Conservation (phyloP, 2,329 filamentous ascomycete species). For the Aspergillus puulaauensis region DNA sequence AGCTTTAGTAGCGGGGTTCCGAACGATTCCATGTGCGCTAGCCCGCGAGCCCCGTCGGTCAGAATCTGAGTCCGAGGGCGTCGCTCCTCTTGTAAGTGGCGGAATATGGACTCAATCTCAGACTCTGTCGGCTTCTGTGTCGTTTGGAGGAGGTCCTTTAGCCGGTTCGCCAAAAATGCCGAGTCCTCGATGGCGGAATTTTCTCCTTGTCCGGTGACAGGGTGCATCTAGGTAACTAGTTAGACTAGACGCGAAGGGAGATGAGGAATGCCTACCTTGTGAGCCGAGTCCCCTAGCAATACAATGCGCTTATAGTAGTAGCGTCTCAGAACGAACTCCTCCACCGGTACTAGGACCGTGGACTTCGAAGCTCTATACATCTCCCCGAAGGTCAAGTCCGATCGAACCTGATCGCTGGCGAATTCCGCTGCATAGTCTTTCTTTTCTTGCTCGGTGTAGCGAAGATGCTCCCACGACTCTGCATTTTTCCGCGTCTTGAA, state of each 20-base stretch:
- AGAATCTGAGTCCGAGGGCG: neutral
- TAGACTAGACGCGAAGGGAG: neutral
- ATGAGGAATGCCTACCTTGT: slow-evolving; percentile 35
- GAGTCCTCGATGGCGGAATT: slow-evolving; percentile 21
- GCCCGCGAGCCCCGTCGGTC: neutral
- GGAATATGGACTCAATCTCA: neutral
- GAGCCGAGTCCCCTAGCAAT: slow-evolving; percentile 43
- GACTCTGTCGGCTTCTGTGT: neutral
- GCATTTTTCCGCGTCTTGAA: slow-evolving; percentile 24
- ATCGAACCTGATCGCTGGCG: slow-evolving; percentile 22
- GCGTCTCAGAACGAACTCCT: slow-evolving; percentile 39
- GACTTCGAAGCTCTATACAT: slow-evolving; percentile 29
- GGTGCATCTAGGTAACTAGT: slow-evolving; percentile 12
- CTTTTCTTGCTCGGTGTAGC: slow-evolving; percentile 33
- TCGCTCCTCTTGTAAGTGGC: neutral
- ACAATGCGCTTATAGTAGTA: slow-evolving; percentile 44
- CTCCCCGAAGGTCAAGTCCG: slow-evolving; percentile 33
- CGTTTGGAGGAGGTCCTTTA: slow-evolving; percentile 4
- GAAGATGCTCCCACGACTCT: slow-evolving; percentile 23
- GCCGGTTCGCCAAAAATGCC: slow-evolving; percentile 12
- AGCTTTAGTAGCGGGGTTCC: neutral
- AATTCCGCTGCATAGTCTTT: slow-evolving; percentile 22
- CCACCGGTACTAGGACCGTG: slow-evolving; percentile 27
- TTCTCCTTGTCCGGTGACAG: slow-evolving; percentile 18
- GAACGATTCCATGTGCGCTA: neutral